A percentile compares a stretch with the other conserved stretches of the same genome.
Conservation (phyloP, 768 basidiomycete genomes). For the Trametes sanguinea region DNA sequence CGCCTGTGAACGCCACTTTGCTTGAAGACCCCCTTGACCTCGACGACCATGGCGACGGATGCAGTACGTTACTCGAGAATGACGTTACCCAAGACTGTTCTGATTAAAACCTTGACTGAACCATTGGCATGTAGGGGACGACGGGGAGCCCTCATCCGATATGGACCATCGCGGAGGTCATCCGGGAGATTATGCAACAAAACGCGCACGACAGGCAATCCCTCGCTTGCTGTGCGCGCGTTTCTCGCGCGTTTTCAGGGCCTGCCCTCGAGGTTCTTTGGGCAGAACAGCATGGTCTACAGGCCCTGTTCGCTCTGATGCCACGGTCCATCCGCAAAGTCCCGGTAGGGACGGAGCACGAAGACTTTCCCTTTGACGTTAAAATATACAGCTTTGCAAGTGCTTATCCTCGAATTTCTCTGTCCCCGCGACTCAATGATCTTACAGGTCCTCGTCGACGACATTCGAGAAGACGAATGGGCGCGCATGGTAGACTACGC, state of each 20-base stretch:
- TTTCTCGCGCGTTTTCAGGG: constrained; percentile 4
- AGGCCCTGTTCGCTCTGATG: background rate
- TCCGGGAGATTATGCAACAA: constrained; percentile 7
- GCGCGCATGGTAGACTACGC: constrained; percentile 1
- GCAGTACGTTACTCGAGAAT: background rate
- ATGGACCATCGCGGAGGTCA: constrained; percentile 11
- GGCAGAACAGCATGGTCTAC: background rate
- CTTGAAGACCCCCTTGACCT: background rate
- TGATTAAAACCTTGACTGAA: background rate
- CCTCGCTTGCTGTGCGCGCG: constrained; percentile 1
- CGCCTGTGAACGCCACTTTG: background rate
- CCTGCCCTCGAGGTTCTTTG: constrained; percentile 6
- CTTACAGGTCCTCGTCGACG: background rate
- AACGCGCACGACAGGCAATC: background rate
- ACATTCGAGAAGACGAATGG: background rate
- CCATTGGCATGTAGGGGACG: background rate
- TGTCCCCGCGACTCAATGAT: background rate
- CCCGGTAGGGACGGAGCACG: background rate
- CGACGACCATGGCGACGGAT: background rate
- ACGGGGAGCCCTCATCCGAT: background rate
- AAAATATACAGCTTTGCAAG: background rate
- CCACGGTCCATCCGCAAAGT: background rate
- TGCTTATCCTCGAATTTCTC: background rate
- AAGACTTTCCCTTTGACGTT: background rate
- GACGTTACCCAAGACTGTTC: background rate